Evolutionary conservation across 257 asterid species (phyloP).

Genomic region (Ocimum tenuiflorum): DNA sequence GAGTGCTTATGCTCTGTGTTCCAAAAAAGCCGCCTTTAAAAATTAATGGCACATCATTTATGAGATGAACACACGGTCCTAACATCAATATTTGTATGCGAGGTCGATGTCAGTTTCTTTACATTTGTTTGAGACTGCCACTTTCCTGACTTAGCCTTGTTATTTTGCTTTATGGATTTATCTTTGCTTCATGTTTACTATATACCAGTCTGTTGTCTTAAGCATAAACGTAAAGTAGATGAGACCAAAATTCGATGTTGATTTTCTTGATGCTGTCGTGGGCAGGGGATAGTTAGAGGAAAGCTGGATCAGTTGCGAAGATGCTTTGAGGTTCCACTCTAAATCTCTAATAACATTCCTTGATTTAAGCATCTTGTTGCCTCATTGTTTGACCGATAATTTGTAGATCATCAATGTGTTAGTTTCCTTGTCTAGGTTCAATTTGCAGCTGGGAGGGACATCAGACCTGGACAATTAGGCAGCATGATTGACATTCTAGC

Average conservation of each 20-base stretch:
- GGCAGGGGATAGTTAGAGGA: constrained; percentile 91
- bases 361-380: constrained; percentile 1
- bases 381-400: neutral
- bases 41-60: neutral
- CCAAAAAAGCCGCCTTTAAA: neutral
- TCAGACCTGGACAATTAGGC: constrained; percentile 80
- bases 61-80: neutral
- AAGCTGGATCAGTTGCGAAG: constrained; percentile 93
- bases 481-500: constrained; percentile 61
- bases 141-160: neutral
- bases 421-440: constrained; percentile 61
- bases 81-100: neutral
- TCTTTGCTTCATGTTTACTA: constrained; percentile 2
- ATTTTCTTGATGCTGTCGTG: constrained; percentile 18
- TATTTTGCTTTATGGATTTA: neutral
- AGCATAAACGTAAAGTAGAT: neutral
- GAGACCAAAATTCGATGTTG: neutral
- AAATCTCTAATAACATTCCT: constrained; percentile 18
- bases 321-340: constrained; percentile 78
- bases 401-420: constrained; percentile 15
- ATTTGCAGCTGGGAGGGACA: constrained; percentile 98
- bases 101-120: neutral
- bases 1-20: constrained; percentile 27
- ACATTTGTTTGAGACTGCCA: neutral
- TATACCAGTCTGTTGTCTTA: neutral